Evolutionary conservation across 192 early-diverging fungal genomes (phyloP).

Genomic region (Haplosporangium gracile): DNA sequence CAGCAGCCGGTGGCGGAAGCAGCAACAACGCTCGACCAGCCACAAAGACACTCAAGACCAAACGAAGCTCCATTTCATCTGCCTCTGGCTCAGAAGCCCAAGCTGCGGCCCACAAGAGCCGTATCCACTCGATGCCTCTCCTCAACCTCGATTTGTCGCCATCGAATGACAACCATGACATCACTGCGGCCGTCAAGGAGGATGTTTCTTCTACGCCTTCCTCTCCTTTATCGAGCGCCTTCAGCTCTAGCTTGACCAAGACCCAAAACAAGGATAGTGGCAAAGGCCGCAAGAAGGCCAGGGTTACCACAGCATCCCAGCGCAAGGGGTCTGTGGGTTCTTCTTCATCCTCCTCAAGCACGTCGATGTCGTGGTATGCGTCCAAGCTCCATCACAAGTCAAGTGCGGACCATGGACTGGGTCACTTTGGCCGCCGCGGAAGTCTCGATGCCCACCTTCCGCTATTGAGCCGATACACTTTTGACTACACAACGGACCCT

Average conservation of each 20-base stretch:
- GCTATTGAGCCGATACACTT: slow-evolving; percentile 8
- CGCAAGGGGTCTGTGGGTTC: slow-evolving; percentile 24
- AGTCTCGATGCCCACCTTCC: slow-evolving; percentile 37
- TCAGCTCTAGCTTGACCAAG: not conserved
- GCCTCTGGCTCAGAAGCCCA: slow-evolving; percentile 10
- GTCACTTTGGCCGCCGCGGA: slow-evolving; percentile 6
- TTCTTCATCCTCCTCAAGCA: slow-evolving; percentile 4
- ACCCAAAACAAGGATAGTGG: not conserved
- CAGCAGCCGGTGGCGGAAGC: not conserved
- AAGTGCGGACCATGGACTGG: slow-evolving; percentile 4
- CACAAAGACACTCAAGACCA: slow-evolving; percentile 14
- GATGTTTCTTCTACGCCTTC: not conserved
- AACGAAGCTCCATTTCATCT: slow-evolving; percentile 30
- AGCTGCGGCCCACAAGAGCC: slow-evolving; percentile 15
- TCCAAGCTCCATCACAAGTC: slow-evolving; percentile 51
- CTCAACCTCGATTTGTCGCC: slow-evolving; percentile 1
- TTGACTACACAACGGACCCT: slow-evolving; percentile 27
- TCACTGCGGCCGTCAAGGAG: not conserved
- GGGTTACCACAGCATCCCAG: not conserved
- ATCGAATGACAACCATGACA: not conserved
- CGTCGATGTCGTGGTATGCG: slow-evolving; percentile 51
- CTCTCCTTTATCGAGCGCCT: not conserved
- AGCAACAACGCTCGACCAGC: not conserved
- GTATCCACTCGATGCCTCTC: slow-evolving; percentile 37
- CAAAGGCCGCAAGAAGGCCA: slow-evolving; percentile 13